These are phyloP conservation scores for Mycena sp. DNA, from an alignment of 1,284 basidiomycete species.

Conservation along the genomic window DNA sequence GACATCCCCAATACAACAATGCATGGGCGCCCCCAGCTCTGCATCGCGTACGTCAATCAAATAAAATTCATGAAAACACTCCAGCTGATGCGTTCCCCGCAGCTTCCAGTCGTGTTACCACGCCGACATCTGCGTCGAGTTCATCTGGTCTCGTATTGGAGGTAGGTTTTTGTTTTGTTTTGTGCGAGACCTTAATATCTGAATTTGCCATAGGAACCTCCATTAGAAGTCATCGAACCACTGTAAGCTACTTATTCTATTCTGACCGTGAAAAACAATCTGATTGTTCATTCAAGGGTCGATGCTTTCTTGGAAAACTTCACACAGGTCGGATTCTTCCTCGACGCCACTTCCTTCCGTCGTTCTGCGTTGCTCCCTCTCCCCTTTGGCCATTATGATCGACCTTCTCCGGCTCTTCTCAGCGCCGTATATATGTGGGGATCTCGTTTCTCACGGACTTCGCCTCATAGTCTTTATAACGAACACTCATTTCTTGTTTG, in stretches of 20 bases:
- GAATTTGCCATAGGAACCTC: slow-evolving; percentile 8
- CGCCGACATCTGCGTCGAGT: slow-evolving; percentile 4
- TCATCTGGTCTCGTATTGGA: slow-evolving; percentile 17
- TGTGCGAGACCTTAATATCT: neutral
- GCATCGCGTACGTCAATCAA: slow-evolving; percentile 4
- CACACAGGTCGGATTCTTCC: slow-evolving; percentile 51
- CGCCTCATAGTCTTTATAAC: slow-evolving; percentile 35
- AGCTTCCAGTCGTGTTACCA: slow-evolving; percentile 10
- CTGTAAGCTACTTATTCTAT: slow-evolving; percentile 8
- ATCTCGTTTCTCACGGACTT: slow-evolving; percentile 27
- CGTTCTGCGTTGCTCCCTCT: slow-evolving; percentile 14
- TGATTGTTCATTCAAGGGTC: slow-evolving; percentile 37
- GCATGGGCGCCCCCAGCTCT: neutral
- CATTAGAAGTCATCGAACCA: slow-evolving; percentile 3
- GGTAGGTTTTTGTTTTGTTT: neutral
- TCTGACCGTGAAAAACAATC: too few relatives aligned
- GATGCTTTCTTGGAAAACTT: slow-evolving; percentile 47
- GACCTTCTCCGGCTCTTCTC: slow-evolving; percentile 24
- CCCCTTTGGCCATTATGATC: slow-evolving; percentile 11
- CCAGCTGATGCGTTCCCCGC: too few relatives aligned
- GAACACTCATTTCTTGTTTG: slow-evolving; percentile 41
- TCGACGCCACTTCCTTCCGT: slow-evolving; percentile 41
- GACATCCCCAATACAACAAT: slow-evolving; percentile 2
- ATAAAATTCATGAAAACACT: neutral
- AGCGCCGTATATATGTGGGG: slow-evolving; percentile 36